Percentiles rank a stretch among this genome's conserved stretches.
Evolutionary conservation across 305 asterid species (phyloP).

Genomic region (Solanum hybrid): DNA sequence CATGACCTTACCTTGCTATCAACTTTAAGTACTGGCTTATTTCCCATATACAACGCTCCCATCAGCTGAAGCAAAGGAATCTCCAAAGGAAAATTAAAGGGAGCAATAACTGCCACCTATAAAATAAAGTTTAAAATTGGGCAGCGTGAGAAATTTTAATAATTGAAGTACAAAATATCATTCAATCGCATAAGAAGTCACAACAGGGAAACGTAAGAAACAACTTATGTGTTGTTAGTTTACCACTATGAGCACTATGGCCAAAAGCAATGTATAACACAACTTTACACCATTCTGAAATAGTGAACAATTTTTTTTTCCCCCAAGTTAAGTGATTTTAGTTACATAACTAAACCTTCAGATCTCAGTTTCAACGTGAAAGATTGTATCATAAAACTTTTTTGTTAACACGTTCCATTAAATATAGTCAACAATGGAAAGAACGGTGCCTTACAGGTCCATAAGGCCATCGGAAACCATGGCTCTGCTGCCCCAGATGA

Average conservation of each 20-base stretch:
- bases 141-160: not conserved
- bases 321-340: not conserved
- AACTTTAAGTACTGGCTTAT: slow-evolving; percentile 90
- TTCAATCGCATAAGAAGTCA: not conserved
- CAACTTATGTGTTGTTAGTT: not conserved
- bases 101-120: slow-evolving; percentile 81
- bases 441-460: slow-evolving; percentile 66
- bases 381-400: not conserved
- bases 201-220: not conserved
- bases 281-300: not conserved
- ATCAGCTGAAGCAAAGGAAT: slow-evolving; percentile 93
- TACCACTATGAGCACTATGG: not conserved
- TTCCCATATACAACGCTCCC: slow-evolving; percentile 99
- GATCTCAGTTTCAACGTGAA: not conserved
- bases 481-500: slow-evolving; percentile 97
- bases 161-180: not conserved
- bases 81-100: slow-evolving; percentile 94
- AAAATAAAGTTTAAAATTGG: not conserved
- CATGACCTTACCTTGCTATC: slow-evolving; percentile 69
- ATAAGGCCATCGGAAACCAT: slow-evolving; percentile 97
- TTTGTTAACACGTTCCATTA: not conserved
- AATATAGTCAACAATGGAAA: not conserved
- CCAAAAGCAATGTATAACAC: not conserved
- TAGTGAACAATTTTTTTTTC: not conserved
- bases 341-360: not conserved